Percentiles rank a stretch among this genome's conserved stretches.
Conservation (phyloP, 1,284 basidiomycete genomes). For the Ustilago vetiveriae region DNA sequence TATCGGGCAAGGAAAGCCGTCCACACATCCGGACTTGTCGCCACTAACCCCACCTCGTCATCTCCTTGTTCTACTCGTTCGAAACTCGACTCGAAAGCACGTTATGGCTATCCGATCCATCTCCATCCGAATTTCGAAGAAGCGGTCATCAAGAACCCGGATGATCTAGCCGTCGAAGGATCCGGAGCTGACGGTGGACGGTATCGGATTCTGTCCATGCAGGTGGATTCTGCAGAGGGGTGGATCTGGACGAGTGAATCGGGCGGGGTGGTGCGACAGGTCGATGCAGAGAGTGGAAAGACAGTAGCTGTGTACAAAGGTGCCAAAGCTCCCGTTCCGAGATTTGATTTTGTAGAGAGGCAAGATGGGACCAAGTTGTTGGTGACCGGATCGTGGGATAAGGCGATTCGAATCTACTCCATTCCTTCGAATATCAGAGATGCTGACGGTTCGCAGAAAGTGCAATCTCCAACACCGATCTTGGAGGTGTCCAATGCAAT, state of each 20-base stretch:
- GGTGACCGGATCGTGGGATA: constrained; percentile 46
- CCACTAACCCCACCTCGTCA: not conserved
- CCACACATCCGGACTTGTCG: constrained; percentile 17
- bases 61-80: not conserved
- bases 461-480: not conserved
- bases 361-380: constrained; percentile 8
- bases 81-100: not conserved
- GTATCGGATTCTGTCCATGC: constrained; percentile 18
- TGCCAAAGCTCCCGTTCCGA: constrained; percentile 29
- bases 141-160: constrained; percentile 1
- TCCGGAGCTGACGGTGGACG: constrained; percentile 34
- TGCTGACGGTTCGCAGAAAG: not conserved
- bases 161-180: constrained; percentile 24
- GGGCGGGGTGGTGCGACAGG: constrained; percentile 25
- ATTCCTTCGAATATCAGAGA: not conserved
- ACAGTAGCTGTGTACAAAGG: constrained; percentile 27
- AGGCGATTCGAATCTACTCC: constrained; percentile 22
- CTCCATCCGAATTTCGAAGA: constrained; percentile 19
- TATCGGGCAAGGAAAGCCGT: constrained; percentile 34
- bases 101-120: constrained; percentile 43
- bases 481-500: constrained; percentile 17
- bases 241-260: constrained; percentile 29
- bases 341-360: constrained; percentile 4
- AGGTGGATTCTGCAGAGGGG: not conserved
- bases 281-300: constrained; percentile 22